Conservation (phyloP, 2,329 filamentous ascomycete species). For the Monosporascus sp. region DNA sequence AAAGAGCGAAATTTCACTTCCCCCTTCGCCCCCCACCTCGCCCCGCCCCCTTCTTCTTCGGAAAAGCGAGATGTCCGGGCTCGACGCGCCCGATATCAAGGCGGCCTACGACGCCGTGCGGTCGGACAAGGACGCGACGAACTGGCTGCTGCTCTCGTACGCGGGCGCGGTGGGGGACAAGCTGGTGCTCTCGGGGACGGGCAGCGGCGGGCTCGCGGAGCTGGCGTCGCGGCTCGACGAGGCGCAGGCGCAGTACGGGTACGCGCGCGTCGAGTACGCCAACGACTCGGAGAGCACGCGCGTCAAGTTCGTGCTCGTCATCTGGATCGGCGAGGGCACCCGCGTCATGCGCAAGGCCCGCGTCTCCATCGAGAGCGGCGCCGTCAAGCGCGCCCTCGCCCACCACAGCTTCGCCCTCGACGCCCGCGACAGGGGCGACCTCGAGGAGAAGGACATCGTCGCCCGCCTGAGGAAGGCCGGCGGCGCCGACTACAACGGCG, state of each 20-base stretch:
- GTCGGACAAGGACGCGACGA: slow-evolving; percentile 59
- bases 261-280: slow-evolving; percentile 62
- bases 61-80: slow-evolving; percentile 44
- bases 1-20: too few relatives aligned
- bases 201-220: slow-evolving; percentile 56
- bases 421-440: slow-evolving; percentile 53
- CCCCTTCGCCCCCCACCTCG: too few relatives aligned
- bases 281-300: slow-evolving; percentile 66
- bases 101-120: slow-evolving; percentile 64
- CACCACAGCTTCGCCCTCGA: slow-evolving; percentile 64
- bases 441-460: slow-evolving; percentile 59
- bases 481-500: slow-evolving; percentile 68
- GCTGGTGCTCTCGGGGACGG: slow-evolving; percentile 52
- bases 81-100: slow-evolving; percentile 54
- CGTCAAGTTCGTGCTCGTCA: slow-evolving; percentile 63
- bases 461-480: slow-evolving; percentile 59
- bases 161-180: slow-evolving; percentile 50
- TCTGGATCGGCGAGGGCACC: slow-evolving; percentile 63
- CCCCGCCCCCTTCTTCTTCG: background rate
- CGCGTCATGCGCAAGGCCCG: slow-evolving; percentile 67
- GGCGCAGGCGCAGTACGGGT: slow-evolving; percentile 60
- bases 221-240: slow-evolving; percentile 53
- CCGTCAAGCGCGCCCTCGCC: slow-evolving; percentile 58
- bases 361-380: slow-evolving; percentile 62
- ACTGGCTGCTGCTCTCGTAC: slow-evolving; percentile 65